phyloP scores from a whole-genome alignment of 2,329 filamentous ascomycete species.

The Pyricularia sp. region DNA sequence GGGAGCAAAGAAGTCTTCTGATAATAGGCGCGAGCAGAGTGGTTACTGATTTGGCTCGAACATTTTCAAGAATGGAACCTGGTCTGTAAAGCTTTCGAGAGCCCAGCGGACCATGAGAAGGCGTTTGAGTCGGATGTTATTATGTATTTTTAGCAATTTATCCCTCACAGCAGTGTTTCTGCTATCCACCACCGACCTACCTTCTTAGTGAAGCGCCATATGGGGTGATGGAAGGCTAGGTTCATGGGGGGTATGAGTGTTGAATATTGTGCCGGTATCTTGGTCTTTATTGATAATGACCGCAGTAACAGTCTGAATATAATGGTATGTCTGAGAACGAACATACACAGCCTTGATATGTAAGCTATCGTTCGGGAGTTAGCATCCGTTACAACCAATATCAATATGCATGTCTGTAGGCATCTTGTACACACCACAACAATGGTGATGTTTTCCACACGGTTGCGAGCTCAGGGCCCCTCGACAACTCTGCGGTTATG shows the following conservation, averaged over 20 bases:
- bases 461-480: too few relatives aligned
- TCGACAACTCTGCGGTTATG: too few relatives aligned
- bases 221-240: neutral
- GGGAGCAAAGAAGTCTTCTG: constrained; percentile 28
- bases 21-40: constrained; percentile 35
- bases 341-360: neutral
- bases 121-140: neutral
- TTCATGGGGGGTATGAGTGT: neutral
- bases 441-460: too few relatives aligned
- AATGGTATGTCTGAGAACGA: neutral
- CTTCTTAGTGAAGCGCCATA: neutral
- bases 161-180: neutral
- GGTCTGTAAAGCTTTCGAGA: neutral
- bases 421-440: too few relatives aligned
- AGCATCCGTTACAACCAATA: too few relatives aligned
- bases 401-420: too few relatives aligned
- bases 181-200: neutral
- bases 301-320: neutral
- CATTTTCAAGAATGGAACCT: neutral
- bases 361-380: neutral
- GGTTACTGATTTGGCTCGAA: constrained; percentile 29
- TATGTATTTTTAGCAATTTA: neutral
- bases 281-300: neutral
- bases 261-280: neutral
- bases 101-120: neutral